Conservation (phyloP, 2,329 filamentous ascomycete genomes). For the Drechslerella stenobrocha region DNA sequence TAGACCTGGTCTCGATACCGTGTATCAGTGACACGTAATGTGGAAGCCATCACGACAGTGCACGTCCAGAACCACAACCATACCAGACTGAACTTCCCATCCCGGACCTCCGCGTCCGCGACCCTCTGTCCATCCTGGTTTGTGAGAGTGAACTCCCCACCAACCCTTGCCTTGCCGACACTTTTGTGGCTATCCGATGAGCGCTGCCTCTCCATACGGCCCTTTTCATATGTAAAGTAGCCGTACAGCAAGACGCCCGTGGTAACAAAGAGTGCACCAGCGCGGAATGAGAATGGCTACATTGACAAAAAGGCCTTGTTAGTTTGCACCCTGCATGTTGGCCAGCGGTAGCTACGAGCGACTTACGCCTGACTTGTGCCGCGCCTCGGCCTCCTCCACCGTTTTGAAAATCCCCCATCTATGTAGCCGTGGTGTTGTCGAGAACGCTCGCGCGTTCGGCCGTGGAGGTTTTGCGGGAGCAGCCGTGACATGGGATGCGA, state of each 20-base stretch:
- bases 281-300: slow-evolving; percentile 90
- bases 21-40: slow-evolving; percentile 8
- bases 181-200: slow-evolving; percentile 92
- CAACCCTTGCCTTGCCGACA: slow-evolving; percentile 88
- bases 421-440: slow-evolving; percentile 23
- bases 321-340: slow-evolving; percentile 29
- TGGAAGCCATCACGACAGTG: neutral
- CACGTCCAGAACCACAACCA: neutral
- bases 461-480: slow-evolving; percentile 1
- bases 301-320: slow-evolving; percentile 30
- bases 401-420: slow-evolving; percentile 54
- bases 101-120: slow-evolving; percentile 75
- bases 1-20: slow-evolving; percentile 68
- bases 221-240: slow-evolving; percentile 94
- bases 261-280: slow-evolving; percentile 79
- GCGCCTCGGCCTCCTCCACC: slow-evolving; percentile 58
- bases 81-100: slow-evolving; percentile 75
- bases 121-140: slow-evolving; percentile 81
- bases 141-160: slow-evolving; percentile 77
- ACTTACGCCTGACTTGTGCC: slow-evolving; percentile 58
- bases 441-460: slow-evolving; percentile 18
- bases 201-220: slow-evolving; percentile 82
- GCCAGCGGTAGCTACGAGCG: slow-evolving; percentile 26
- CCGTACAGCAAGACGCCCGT: slow-evolving; percentile 76
- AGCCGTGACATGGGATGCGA: slow-evolving; percentile 3